These are phyloP conservation scores for Dissophora ornata DNA, from an alignment of 192 early-diverging fungal species.

Conservation along the genomic window DNA sequence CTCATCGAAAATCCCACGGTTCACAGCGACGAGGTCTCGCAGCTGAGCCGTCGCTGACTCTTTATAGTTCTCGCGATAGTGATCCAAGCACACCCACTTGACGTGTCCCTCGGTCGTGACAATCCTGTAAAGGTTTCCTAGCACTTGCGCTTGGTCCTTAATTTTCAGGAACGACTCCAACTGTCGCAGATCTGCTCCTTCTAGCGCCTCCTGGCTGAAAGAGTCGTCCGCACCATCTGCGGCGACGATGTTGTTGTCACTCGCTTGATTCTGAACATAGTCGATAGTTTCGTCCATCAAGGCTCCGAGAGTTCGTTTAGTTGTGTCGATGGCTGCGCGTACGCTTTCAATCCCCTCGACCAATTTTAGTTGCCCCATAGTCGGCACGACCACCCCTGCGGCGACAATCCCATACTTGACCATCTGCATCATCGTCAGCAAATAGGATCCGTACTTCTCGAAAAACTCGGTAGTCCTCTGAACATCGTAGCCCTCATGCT, in stretches of 20 bases:
- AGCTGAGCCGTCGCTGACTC: no score
- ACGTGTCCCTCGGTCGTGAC: conserved; percentile 14
- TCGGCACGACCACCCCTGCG: background rate
- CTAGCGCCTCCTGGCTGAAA: conserved; percentile 10
- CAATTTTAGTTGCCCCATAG: background rate
- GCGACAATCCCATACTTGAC: conserved; percentile 1
- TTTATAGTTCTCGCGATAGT: conserved; percentile 10
- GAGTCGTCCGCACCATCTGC: no score
- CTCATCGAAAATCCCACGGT: background rate
- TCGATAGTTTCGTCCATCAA: conserved; percentile 14
- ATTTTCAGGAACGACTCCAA: background rate
- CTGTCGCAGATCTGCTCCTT: conserved; percentile 18
- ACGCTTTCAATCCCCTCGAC: no score
- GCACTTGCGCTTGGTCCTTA: background rate
- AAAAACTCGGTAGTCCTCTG: conserved; percentile 20
- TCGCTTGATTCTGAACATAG: background rate
- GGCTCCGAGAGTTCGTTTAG: background rate
- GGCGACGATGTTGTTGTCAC: no score
- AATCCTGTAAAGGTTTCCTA: conserved; percentile 22
- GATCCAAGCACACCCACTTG: conserved; percentile 27
- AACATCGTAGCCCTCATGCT: conserved; percentile 17
- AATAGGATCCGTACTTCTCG: conserved; percentile 12
- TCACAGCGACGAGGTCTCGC: background rate
- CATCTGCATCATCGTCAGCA: conserved; percentile 25
- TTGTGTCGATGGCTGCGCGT: no score